Base-by-base conservation (phyloP, 192 early-diverging fungal species). In the Coemansia sp. region DNA sequence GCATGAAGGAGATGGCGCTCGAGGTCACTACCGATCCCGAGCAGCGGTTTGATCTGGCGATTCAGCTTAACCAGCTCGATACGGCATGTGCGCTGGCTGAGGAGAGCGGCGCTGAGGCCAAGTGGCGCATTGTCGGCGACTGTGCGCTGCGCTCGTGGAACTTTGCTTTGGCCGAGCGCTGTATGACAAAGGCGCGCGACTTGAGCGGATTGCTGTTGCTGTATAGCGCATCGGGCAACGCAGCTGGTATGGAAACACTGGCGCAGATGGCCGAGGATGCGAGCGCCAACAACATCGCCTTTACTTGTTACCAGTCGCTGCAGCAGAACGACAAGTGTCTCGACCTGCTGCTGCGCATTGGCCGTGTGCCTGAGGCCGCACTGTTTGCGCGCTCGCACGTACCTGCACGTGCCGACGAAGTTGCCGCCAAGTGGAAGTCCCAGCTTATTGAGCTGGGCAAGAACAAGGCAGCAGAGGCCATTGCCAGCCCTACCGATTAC, bases 121-220 rank as follows among this genome's bases (percentile, higher is more conserved):
- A 96, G 65, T 99, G 97, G 97, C 92, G 91, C 79, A 79, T 84
- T 5, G 82, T 99, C 40, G 96, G 90, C 47, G 96, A 99, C 74
- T 83, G 84, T 38, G 97, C 97, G 0, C 83, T 98, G 70, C 77
- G 73, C 11, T 64, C 85, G n/a, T 99, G 96, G 96, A 87, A 95
- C 77, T 90, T 96, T 71, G 85, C 76, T 3, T 73, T 98, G 59
- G 95, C 95, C 11, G 92, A 96, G 74, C 91, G 94, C 71, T 94
- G 95, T 69, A 82, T 98, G 68, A 55, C 82, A 26, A 86, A 89
- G 46, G 95, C 94, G 5, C 88, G 93, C 54, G 97, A 99, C 72
- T 66, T 97, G 18, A 90, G 93, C 62, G 91, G 94, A 2, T 76
- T 98, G 56, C 76, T 99, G 59, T 70, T 99, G 25, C 84, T 94